Evolutionary conservation across 139 green algal genomes (phyloP).

Genomic region (Coccomyxa sp.): DNA sequence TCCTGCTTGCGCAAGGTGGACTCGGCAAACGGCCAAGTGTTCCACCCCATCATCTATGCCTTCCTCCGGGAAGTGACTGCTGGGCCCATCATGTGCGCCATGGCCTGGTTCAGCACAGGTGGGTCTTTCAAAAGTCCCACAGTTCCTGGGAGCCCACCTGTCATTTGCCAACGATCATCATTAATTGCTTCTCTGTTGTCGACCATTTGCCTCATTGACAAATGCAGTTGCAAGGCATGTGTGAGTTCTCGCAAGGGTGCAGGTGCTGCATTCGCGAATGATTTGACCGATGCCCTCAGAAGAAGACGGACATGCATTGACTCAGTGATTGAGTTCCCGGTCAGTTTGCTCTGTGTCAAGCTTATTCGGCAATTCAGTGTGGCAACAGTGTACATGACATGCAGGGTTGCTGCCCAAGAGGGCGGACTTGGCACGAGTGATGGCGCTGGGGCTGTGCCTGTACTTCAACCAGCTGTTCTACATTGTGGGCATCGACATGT

Average conservation of each 20-base stretch:
- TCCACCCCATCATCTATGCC: conserved; percentile 53
- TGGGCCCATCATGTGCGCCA: conserved; percentile 38
- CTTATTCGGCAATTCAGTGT: not conserved
- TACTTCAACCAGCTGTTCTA: conserved; percentile 67
- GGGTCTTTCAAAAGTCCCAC: not conserved
- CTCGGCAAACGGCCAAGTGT: conserved; percentile 16
- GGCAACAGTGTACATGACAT: not conserved
- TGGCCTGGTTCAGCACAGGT: conserved; percentile 31
- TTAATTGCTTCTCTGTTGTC: not conserved
- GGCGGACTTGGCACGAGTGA: conserved; percentile 16
- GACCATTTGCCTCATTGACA: no score
- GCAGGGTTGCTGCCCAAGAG: conserved; percentile 24
- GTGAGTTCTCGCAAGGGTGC: not conserved
- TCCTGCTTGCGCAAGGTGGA: conserved; percentile 25
- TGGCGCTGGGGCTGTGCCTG: conserved; percentile 33
- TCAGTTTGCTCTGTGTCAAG: no score
- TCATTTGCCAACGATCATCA: not conserved
- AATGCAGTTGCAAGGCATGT: conserved; percentile 9
- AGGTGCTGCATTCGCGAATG: not conserved
- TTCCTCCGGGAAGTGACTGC: conserved; percentile 41
- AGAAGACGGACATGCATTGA: no score
- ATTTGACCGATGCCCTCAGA: no score
- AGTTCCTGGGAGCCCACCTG: not conserved
- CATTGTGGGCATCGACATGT: conserved; percentile 65
- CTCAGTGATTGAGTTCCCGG: no score